These are phyloP conservation scores for Pelargonium myrrhifolium DNA, from an alignment of 441 rosid species.

Conservation along the genomic window DNA sequence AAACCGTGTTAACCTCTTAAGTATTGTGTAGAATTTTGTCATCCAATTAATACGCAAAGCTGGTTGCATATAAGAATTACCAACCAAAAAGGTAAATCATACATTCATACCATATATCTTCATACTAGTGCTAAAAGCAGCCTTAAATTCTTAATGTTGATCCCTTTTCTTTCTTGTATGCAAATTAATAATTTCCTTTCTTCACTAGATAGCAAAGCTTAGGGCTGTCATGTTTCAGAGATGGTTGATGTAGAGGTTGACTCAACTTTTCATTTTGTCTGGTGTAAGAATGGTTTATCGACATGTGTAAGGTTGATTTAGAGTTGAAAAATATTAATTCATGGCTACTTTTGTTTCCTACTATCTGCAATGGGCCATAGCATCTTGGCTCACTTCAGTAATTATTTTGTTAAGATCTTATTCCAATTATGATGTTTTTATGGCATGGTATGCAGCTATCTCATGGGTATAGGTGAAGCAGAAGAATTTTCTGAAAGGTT, in stretches of 20 bases:
- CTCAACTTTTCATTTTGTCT: not conserved
- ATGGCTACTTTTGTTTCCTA: slow-evolving; percentile 9
- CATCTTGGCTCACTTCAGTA: not conserved
- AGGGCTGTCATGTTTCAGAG: not conserved
- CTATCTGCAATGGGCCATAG: not conserved
- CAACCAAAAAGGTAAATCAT: no score
- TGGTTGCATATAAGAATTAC: no score
- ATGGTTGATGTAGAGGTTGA: not conserved
- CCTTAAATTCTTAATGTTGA: no score
- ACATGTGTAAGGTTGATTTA: not conserved
- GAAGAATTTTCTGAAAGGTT: slow-evolving; percentile 98
- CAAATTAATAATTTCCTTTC: no score
- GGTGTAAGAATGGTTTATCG: not conserved
- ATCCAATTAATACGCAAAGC: no score
- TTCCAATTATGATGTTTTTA: slow-evolving; percentile 17
- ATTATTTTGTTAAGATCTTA: slow-evolving; percentile 5
- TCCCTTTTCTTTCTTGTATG: no score
- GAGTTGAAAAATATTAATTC: slow-evolving; percentile 5
- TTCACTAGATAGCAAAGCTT: no score
- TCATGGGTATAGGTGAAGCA: slow-evolving; percentile 98
- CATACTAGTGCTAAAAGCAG: no score
- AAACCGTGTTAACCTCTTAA: not conserved
- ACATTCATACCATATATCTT: no score
- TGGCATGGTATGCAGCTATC: slow-evolving; percentile 59
- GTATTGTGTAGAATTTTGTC: not conserved